phyloP scores from a whole-genome alignment of 1,284 basidiomycete genomes.

The Leccinum colubrinum region DNA sequence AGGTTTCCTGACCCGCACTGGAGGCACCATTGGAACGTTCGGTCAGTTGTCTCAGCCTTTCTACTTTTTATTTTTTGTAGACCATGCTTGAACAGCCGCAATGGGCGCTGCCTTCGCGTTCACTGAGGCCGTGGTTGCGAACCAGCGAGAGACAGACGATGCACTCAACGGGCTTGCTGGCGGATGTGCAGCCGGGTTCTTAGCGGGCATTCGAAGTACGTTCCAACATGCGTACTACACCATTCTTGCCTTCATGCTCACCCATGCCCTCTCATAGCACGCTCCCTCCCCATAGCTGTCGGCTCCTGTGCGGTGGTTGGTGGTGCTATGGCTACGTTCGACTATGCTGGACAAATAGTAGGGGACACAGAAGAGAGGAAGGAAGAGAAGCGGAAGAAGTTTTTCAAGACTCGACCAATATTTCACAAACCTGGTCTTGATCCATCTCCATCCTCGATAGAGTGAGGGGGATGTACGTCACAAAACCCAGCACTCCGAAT shows the following conservation, averaged over 20 bases:
- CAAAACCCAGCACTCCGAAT: constrained; percentile 11
- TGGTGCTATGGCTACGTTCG: constrained; percentile 79
- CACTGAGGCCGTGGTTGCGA: constrained; percentile 80
- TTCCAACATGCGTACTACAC: constrained; percentile 1
- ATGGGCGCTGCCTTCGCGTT: constrained; percentile 89
- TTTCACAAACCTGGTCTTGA: constrained; percentile 36
- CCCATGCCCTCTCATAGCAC: constrained; percentile 44
- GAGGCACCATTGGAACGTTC: constrained; percentile 72
- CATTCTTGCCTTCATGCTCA: constrained; percentile 6
- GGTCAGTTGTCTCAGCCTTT: constrained; percentile 80
- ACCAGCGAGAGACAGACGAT: constrained; percentile 81
- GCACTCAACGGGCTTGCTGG: constrained; percentile 63
- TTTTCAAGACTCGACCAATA: constrained; percentile 60
- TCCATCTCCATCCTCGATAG: constrained; percentile 18
- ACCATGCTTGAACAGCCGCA: constrained; percentile 61
- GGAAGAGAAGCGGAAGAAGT: constrained; percentile 65
- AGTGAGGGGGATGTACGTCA: constrained; percentile 20
- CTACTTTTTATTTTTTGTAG: constrained; percentile 72
- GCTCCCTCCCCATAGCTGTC: constrained; percentile 83
- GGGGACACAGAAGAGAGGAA: constrained; percentile 41
- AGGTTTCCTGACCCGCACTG: constrained; percentile 36
- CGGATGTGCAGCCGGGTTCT: constrained; percentile 88
- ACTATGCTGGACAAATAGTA: constrained; percentile 72
- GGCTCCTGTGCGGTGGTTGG: constrained; percentile 82
- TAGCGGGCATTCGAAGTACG: constrained; percentile 82